Percentiles rank a stretch among this genome's conserved stretches.
Conservation (phyloP, 192 early-diverging fungal species). For the Tieghemiomyces parasiticus region DNA sequence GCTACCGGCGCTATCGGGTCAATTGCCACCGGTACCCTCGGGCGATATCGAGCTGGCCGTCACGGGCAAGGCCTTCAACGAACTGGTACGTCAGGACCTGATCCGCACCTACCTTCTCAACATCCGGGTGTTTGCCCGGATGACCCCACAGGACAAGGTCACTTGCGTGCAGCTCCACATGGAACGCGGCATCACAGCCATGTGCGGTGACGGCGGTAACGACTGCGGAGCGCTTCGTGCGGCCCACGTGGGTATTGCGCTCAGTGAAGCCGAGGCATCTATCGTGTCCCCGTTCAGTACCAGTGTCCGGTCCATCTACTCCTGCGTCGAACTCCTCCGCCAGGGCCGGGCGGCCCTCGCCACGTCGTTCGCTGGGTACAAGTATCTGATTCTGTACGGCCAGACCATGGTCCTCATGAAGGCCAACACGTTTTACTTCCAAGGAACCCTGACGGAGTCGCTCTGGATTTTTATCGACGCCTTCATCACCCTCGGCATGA, state of each 20-base stretch:
- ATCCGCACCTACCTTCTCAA: slow-evolving; percentile 40
- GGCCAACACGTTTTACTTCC: slow-evolving; percentile 47
- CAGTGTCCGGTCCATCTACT: slow-evolving; percentile 36
- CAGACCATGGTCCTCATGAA: slow-evolving; percentile 45
- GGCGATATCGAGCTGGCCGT: slow-evolving; percentile 45
- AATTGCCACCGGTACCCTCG: too few species aligned
- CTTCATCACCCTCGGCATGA: slow-evolving; percentile 38
- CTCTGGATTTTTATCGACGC: slow-evolving; percentile 59
- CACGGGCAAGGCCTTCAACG: slow-evolving; percentile 48
- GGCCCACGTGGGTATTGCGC: slow-evolving; percentile 60
- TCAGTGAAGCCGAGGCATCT: slow-evolving; percentile 62
- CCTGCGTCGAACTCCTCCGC: slow-evolving; percentile 50
- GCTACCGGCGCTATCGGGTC: not conserved
- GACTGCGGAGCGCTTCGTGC: slow-evolving; percentile 70
- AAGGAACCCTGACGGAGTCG: slow-evolving; percentile 34
- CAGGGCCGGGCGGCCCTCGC: slow-evolving; percentile 56
- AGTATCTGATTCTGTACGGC: slow-evolving; percentile 47
- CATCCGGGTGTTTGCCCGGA: slow-evolving; percentile 63
- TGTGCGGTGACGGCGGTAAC: slow-evolving; percentile 78
- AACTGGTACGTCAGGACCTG: slow-evolving; percentile 22
- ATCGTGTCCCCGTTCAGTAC: slow-evolving; percentile 69
- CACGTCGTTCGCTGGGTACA: slow-evolving; percentile 50
- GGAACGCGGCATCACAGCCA: slow-evolving; percentile 53
- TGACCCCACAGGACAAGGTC: slow-evolving; percentile 62
- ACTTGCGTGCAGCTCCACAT: slow-evolving; percentile 55